Evolutionary conservation across 805 yeast genomes (phyloP).

Genomic region (Ogataea ramenticola): DNA sequence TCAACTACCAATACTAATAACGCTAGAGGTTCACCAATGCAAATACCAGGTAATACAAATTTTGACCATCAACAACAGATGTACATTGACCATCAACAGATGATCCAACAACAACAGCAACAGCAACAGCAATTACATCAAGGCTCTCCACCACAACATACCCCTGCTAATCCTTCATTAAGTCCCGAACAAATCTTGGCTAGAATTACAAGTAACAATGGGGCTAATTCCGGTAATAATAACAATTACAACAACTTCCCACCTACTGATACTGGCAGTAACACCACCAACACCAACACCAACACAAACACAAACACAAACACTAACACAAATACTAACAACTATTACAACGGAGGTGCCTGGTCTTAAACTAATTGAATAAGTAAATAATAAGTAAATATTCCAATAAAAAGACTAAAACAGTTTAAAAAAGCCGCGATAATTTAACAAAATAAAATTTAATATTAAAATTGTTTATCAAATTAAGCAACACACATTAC

Average conservation of each 20-base stretch:
- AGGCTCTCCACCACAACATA: slow-evolving; percentile 1
- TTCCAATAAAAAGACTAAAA: too few relatives aligned
- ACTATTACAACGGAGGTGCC: too few relatives aligned
- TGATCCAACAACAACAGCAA: slow-evolving; percentile 2
- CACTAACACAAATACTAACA: too few relatives aligned
- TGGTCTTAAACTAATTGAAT: too few relatives aligned
- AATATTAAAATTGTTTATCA: too few relatives aligned
- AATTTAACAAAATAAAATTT: too few relatives aligned
- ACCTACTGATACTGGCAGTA: not conserved
- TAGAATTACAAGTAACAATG: slow-evolving; percentile 11
- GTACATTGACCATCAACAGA: slow-evolving; percentile 4
- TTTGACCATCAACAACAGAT: slow-evolving; percentile 9
- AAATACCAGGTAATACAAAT: not conserved
- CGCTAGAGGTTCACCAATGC: slow-evolving; percentile 2
- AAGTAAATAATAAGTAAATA: too few relatives aligned
- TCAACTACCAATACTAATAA: slow-evolving; percentile 10
- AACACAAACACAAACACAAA: too few relatives aligned
- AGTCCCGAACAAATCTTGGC: slow-evolving; percentile 30
- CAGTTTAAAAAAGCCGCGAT: too few relatives aligned
- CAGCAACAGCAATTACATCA: slow-evolving; percentile 1
- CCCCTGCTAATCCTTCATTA: slow-evolving; percentile 3
- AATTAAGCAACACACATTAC: too few relatives aligned
- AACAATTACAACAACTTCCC: slow-evolving; percentile 3
- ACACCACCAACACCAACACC: not conserved
- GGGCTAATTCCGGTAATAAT: not conserved